These are phyloP conservation scores for Pharus latifolius DNA, from an alignment of 176 grass and related monocot genomes.

Conservation along the genomic window DNA sequence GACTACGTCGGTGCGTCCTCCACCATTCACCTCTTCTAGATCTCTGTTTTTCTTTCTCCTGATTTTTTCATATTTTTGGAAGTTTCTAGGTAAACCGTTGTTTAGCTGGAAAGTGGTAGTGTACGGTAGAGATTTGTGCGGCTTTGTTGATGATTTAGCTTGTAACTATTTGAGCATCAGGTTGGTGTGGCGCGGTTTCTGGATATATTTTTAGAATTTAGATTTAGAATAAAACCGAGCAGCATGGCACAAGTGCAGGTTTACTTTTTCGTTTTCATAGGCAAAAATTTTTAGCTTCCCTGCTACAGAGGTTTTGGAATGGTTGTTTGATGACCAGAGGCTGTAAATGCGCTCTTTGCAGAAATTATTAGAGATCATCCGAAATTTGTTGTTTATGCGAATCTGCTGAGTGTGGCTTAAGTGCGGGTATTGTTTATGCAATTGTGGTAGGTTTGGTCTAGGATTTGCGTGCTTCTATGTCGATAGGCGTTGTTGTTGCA, in stretches of 20 bases:
- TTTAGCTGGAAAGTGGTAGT: background rate
- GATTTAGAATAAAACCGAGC: background rate
- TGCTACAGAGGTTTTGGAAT: background rate
- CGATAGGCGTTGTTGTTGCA: background rate
- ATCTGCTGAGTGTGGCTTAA: too few relatives aligned
- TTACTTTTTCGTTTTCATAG: background rate
- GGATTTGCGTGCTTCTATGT: background rate
- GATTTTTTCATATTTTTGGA: too few relatives aligned
- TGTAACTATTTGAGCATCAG: background rate
- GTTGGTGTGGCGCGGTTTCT: background rate
- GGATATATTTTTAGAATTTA: background rate
- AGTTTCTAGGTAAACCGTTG: too few relatives aligned
- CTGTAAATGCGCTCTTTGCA: too few relatives aligned
- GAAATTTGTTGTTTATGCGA: too few relatives aligned
- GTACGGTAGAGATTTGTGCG: background rate
- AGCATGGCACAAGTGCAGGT: background rate
- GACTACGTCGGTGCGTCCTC: slow-evolving; percentile 41
- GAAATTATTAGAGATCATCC: too few relatives aligned
- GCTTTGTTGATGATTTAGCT: background rate
- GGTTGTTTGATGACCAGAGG: background rate
- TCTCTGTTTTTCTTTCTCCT: background rate
- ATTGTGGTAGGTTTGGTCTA: background rate
- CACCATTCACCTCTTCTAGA: background rate
- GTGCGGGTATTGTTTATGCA: too few relatives aligned
- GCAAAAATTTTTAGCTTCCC: background rate